Evolutionary conservation across 345 rosid species (phyloP), one percentile per base, ranked within the genome.

Genomic region (Brassica incana): DNA sequence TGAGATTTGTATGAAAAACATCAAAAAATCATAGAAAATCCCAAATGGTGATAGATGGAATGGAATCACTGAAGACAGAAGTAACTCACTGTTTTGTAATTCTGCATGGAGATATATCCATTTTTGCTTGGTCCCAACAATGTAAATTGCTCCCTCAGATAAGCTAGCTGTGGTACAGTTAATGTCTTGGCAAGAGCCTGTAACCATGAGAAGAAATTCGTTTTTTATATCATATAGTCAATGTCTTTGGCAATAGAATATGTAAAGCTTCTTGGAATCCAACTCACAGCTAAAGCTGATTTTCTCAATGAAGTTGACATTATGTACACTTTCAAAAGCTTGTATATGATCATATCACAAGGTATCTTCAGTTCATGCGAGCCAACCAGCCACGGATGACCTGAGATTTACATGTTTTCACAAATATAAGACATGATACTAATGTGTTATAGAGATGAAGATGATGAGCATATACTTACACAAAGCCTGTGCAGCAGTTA

Each of bases 401-500:
- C 99, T 95, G 73, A 64, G 48, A 43, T 43, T 43, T 12, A 43
- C 50, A 43, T 43, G 50, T 43, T 43, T 43, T 9, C 10, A 6
- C 10, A 6, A 43, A 9, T 43, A 43, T 43, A 43, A 43, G 50
- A 43, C 3, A 43, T 43, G 50, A 43, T 52, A n/a, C 6, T n/a
- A 52, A 15, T 16, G 1, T 16, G 23, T n/a, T 52, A 16, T 54
- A 56, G 65, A 60, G 72, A 85, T 40, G 30, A n/a, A 30, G 30
- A 72, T 43, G 38, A 72, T 14, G 61, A 14, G 30, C 3, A 6
- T 54, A 68, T 33, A 69, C 98, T 88, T 86, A 95, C 99, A 86
- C 79, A 95, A 80, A 69, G 98, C 99, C 84, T 95, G 99, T 6
- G 94, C 93, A 27, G 99, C 99, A 30, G 99, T 95, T 79, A 89